Conservation (phyloP, 179 eudicot species). For the Vitellaria paradoxa region DNA sequence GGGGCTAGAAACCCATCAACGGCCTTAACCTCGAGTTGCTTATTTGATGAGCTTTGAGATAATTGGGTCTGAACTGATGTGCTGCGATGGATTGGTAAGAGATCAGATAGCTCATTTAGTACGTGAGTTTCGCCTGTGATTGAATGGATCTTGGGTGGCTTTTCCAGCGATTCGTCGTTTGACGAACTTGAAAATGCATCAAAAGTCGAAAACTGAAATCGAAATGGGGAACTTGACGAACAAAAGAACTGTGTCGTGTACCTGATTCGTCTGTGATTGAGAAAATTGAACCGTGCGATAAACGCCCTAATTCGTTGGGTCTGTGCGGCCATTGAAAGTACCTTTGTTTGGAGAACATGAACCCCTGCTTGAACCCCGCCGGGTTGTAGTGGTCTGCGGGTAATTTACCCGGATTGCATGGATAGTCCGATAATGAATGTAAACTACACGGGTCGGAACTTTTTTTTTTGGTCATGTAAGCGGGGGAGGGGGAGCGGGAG, state of each 20-base stretch:
- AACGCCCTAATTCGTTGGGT: slow-evolving; percentile 6
- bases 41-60: slow-evolving; percentile 19
- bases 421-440: no score
- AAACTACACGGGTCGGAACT: no score
- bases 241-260: background rate
- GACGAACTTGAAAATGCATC: background rate
- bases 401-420: no score
- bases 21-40: slow-evolving; percentile 22
- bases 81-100: slow-evolving; percentile 41
- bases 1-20: slow-evolving; percentile 54
- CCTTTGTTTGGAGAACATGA: no score
- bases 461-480: no score
- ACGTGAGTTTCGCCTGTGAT: slow-evolving; percentile 37
- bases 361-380: no score
- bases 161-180: background rate
- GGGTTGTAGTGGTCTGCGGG: no score
- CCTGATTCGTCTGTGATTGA: no score
- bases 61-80: slow-evolving; percentile 14
- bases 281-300: background rate
- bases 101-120: slow-evolving; percentile 48
- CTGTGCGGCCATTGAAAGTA: background rate
- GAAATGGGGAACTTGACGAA: slow-evolving; percentile 2
- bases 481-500: no score
- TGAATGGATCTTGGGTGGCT: background rate
- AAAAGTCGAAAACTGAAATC: slow-evolving; percentile 17